Conservation (phyloP, 352 stramenopile genomes). For the Phytophthora fragariaefolia region DNA sequence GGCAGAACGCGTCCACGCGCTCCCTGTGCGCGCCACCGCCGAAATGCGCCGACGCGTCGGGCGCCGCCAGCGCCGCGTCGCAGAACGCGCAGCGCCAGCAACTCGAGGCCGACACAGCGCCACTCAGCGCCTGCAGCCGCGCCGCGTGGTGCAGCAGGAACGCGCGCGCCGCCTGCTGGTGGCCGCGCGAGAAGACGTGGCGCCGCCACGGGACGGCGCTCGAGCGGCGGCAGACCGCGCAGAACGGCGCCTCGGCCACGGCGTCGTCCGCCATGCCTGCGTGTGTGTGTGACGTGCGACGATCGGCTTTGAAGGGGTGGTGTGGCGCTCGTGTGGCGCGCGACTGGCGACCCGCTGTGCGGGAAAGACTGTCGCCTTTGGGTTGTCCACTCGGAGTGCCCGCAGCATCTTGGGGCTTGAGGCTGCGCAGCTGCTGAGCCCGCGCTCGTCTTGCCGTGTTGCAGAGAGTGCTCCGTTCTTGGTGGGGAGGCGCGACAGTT, state of each 20-base stretch:
- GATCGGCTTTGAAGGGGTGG: constrained; percentile 20
- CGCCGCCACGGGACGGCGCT: constrained; percentile 71
- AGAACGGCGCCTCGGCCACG: constrained; percentile 53
- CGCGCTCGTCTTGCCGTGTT: constrained; percentile 14
- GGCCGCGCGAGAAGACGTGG: constrained; percentile 67
- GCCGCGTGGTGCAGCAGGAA: constrained; percentile 46
- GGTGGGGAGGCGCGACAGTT: constrained; percentile 14
- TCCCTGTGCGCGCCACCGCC: constrained; percentile 40
- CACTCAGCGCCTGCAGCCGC: constrained; percentile 41
- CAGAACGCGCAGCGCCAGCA: constrained; percentile 60
- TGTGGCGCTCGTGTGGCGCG: constrained; percentile 15
- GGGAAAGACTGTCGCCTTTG: constrained; percentile 20
- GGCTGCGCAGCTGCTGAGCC: constrained; percentile 20
- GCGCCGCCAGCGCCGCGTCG: constrained; percentile 2
- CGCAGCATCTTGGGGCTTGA: constrained; percentile 16
- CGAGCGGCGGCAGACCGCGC: constrained; percentile 62
- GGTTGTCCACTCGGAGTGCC: constrained; percentile 14
- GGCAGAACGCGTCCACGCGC: constrained; percentile 60
- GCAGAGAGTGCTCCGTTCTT: constrained; percentile 25
- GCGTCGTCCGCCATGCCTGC: constrained; percentile 23
- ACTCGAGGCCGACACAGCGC: background rate
- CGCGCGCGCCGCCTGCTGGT: constrained; percentile 51
- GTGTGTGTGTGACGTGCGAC: background rate
- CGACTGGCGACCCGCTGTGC: no score
- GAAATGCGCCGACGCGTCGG: constrained; percentile 51